Percentiles rank a stretch among this genome's conserved stretches.
Conservation (phyloP, 129 eudicot species). For the Scalesia atractyloides region DNA sequence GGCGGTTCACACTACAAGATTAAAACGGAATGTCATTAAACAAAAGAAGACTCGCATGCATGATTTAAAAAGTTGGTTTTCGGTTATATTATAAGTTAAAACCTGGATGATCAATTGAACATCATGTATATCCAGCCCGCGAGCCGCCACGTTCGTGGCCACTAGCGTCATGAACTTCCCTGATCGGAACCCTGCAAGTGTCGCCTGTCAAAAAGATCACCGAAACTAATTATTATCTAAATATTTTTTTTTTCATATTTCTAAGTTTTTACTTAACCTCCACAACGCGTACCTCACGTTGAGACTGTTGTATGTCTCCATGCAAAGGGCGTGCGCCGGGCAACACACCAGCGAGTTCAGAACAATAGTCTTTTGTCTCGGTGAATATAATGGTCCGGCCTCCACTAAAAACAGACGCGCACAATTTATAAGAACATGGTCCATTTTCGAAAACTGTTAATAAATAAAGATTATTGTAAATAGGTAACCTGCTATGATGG, state of each 20-base stretch:
- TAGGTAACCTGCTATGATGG: constrained; percentile 80
- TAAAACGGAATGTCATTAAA: neutral
- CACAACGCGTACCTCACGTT: constrained; percentile 60
- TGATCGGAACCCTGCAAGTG: constrained; percentile 77
- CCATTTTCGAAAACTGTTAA: neutral
- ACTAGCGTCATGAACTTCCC: constrained; percentile 80
- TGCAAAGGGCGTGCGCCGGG: constrained; percentile 91
- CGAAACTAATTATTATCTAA: neutral
- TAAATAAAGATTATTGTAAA: constrained; percentile 7
- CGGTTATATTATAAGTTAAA: neutral
- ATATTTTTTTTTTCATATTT: neutral
- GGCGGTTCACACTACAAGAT: constrained; percentile 83
- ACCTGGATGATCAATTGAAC: constrained; percentile 91
- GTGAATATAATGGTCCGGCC: constrained; percentile 86
- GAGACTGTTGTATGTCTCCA: constrained; percentile 86
- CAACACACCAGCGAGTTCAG: constrained; percentile 72
- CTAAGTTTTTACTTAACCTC: neutral
- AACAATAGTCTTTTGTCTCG: constrained; percentile 82
- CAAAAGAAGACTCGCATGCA: neutral
- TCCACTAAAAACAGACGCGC: constrained; percentile 48
- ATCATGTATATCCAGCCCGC: constrained; percentile 84
- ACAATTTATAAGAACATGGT: constrained; percentile 5
- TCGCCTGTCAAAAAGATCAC: constrained; percentile 43
- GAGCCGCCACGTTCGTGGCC: constrained; percentile 91
- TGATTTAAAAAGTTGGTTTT: neutral